A percentile compares a stretch with the other conserved stretches of the same genome.
These are phyloP conservation scores for Vitellaria paradoxa DNA, from an alignment of 179 eudicot genomes.

Conservation along the genomic window DNA sequence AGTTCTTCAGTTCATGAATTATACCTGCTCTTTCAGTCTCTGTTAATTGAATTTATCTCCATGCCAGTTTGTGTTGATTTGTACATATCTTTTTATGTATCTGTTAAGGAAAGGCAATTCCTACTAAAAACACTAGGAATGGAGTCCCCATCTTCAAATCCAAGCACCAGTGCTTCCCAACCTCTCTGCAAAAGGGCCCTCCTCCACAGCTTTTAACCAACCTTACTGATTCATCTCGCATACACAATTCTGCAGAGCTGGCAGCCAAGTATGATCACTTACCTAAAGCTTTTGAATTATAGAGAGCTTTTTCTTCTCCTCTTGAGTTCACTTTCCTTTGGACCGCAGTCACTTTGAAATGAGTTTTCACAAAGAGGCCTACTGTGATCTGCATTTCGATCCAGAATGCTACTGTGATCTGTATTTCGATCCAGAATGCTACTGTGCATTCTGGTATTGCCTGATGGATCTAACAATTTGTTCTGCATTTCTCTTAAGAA, in stretches of 20 bases:
- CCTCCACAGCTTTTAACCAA: conserved; percentile 72
- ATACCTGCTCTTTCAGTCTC: background rate
- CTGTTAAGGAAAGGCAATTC: conserved; percentile 81
- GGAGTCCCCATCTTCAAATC: conserved; percentile 51
- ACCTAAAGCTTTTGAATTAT: conserved; percentile 23
- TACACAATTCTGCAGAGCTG: conserved; percentile 7
- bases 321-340: conserved; percentile 26
- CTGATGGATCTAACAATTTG: conserved; percentile 30
- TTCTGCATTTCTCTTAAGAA: conserved; percentile 31
- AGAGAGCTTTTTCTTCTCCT: conserved; percentile 22
- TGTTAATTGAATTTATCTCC: background rate
- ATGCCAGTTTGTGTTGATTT: background rate
- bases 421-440: conserved; percentile 29
- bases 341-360: conserved; percentile 65
- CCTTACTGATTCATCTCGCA: conserved; percentile 19
- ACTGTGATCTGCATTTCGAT: conserved; percentile 37
- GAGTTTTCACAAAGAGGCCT: conserved; percentile 52
- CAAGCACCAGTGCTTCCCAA: conserved; percentile 44
- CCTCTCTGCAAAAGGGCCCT: conserved; percentile 91
- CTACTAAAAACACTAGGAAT: conserved; percentile 80
- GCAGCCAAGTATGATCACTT: conserved; percentile 16
- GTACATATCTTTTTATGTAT: background rate
- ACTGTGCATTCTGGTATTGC: conserved; percentile 38
- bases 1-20: conserved; percentile 6
- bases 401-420: conserved; percentile 47